Evolutionary conservation across 1,284 basidiomycete genomes (phyloP).

Genomic region (Cystobasidium slooffiae): DNA sequence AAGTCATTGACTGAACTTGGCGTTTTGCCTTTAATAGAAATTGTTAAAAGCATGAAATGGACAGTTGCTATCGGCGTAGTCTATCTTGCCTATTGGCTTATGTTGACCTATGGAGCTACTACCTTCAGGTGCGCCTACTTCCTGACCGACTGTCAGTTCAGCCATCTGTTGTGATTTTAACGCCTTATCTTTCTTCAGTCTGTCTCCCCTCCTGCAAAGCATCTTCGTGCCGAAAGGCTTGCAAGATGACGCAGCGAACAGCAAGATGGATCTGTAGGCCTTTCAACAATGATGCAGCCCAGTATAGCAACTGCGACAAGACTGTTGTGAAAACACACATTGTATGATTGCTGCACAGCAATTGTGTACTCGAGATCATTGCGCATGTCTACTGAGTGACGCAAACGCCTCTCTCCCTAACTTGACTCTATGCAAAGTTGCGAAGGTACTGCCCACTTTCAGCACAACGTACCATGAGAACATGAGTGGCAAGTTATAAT

Average conservation of each 20-base stretch:
- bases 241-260: neutral
- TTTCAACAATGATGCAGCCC: neutral
- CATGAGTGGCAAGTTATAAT: neutral
- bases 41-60: constrained; percentile 31
- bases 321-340: too few relatives aligned
- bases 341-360: too few relatives aligned
- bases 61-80: constrained; percentile 24
- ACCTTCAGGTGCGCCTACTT: neutral
- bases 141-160: too few relatives aligned
- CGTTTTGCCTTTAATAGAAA: neutral
- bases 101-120: neutral
- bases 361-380: too few relatives aligned
- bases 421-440: neutral
- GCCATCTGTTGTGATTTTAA: neutral
- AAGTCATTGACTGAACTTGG: too few relatives aligned
- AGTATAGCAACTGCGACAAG: too few relatives aligned
- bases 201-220: constrained; percentile 10
- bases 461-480: neutral
- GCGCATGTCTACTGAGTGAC: too few relatives aligned
- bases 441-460: neutral
- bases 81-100: neutral
- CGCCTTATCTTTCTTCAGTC: neutral
- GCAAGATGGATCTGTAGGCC: neutral
- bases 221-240: constrained; percentile 10
- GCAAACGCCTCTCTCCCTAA: neutral